Base-by-base conservation (phyloP, 345 rosid species). In the Gossypium australe region DNA sequence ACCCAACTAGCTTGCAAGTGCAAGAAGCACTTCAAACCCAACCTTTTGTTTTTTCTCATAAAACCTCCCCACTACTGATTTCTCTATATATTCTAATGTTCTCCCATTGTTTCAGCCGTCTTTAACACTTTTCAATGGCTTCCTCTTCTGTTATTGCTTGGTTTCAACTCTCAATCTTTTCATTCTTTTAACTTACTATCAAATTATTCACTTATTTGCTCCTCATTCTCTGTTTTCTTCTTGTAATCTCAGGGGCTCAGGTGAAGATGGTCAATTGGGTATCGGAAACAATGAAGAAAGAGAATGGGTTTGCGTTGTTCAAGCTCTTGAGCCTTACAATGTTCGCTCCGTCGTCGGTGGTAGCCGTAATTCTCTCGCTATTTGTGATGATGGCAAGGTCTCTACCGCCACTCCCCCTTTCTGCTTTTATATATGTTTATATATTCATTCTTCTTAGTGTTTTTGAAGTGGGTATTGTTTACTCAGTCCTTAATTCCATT, bases 231-330 rank as follows among this genome's bases (percentile, higher is more conserved):
- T 18, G 29, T 18, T 44, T 63, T 49, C 11, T 8, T 51, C 16
- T 11, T 51, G 63, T 59, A 41, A 65, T 77, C 14, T 65, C 85
- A 95, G 98, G 98, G 99, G 99, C 55, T 77, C 98, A 14, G 98
- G 98, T 58, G 99, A 96, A 82, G 98, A 96, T 73, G 99, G 99
- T 62, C 98, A 96, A 71, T 77, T 96, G 73, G 98, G 99, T 55
- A 84, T 93, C 67, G 99, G 98, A 13, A 82, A 75, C 77, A 75
- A 88, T 77, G 97, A 92, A 78, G 98, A 92, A 72, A 92, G 84
- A 75, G 94, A 93, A 74, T 79, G 90, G 90, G 95, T 89, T 71
- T 88, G 87, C 78, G 87, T 80, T 59, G 85, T 96, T 62, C 77
- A 86, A 65, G 91, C 95, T 81, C 93, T 93, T 13, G 85, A 92